Conservation (phyloP, 257 asterid species). For the Nicotiana benthamiana region DNA sequence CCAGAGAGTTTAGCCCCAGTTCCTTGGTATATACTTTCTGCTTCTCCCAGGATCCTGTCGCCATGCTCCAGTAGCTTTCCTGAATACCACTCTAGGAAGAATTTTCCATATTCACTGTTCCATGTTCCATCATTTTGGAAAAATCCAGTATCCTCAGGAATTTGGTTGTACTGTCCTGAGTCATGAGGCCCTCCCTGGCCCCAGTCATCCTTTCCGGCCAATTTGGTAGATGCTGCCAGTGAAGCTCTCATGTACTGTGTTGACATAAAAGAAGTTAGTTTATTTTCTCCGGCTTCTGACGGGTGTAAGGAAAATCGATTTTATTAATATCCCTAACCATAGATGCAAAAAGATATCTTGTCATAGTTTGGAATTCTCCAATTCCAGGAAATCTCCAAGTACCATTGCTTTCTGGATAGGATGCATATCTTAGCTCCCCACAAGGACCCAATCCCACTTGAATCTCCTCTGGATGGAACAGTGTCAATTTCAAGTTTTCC, state of each 20-base stretch:
- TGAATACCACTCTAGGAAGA: constrained; percentile 81
- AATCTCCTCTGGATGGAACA: constrained; percentile 51
- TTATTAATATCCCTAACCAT: background rate
- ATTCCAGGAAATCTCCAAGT: constrained; percentile 90
- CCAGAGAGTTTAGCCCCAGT: constrained; percentile 75
- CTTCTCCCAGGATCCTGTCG: constrained; percentile 61
- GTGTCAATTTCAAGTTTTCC: constrained; percentile 2
- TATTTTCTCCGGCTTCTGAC: background rate
- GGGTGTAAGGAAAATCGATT: background rate
- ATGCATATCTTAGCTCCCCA: constrained; percentile 93
- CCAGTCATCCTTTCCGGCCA: constrained; percentile 62
- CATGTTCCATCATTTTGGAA: constrained; percentile 71
- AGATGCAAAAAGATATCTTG: constrained; percentile 42
- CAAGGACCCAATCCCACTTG: constrained; percentile 99
- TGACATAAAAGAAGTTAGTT: background rate
- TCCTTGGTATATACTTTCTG: constrained; percentile 54
- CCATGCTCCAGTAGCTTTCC: constrained; percentile 71
- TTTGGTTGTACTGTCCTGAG: constrained; percentile 67
- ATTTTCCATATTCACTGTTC: constrained; percentile 73
- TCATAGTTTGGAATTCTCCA: constrained; percentile 93
- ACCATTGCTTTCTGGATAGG: constrained; percentile 88
- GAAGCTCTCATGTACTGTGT: constrained; percentile 89
- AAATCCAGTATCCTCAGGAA: constrained; percentile 84
- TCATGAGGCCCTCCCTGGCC: constrained; percentile 82
- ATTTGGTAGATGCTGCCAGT: constrained; percentile 67